phyloP scores from a whole-genome alignment of 2,329 filamentous ascomycete genomes.

The Fusarium cicatricum region DNA sequence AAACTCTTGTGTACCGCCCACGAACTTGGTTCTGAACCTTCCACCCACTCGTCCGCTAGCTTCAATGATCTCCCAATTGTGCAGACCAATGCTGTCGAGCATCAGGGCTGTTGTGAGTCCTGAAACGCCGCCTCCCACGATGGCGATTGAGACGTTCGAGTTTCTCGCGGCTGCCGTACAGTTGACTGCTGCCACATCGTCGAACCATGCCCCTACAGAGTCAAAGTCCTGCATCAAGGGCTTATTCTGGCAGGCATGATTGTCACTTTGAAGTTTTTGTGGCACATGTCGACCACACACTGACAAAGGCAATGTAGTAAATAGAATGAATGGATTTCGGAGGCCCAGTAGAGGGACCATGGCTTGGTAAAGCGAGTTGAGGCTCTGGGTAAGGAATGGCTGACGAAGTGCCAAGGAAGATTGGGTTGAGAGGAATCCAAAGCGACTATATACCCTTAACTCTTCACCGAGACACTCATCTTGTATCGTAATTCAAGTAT shows the following conservation, averaged over 20 bases:
- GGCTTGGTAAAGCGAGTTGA: background rate
- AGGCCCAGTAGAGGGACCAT: background rate
- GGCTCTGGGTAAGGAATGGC: too few relatives aligned
- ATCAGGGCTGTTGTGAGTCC: conserved; percentile 67
- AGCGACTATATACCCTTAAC: too few relatives aligned
- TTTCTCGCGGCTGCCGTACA: background rate
- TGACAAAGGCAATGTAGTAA: background rate
- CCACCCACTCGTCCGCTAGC: conserved; percentile 68
- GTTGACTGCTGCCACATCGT: conserved; percentile 7
- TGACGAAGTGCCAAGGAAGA: too few relatives aligned
- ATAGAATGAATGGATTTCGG: background rate
- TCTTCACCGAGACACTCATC: too few relatives aligned
- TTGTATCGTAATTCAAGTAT: too few relatives aligned
- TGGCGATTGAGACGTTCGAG: conserved; percentile 55
- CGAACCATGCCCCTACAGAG: conserved; percentile 17
- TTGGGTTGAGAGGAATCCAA: too few relatives aligned
- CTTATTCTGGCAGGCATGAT: background rate
- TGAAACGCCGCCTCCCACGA: conserved; percentile 71
- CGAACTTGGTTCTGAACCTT: conserved; percentile 69
- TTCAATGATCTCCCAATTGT: conserved; percentile 69
- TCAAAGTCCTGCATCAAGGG: conserved; percentile 12
- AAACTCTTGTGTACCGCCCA: conserved; percentile 52
- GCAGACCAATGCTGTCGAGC: conserved; percentile 62
- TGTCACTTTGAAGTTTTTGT: background rate
- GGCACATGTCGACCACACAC: background rate